Conservation (phyloP, 257 asterid genomes). For the Agastache rugosa region DNA sequence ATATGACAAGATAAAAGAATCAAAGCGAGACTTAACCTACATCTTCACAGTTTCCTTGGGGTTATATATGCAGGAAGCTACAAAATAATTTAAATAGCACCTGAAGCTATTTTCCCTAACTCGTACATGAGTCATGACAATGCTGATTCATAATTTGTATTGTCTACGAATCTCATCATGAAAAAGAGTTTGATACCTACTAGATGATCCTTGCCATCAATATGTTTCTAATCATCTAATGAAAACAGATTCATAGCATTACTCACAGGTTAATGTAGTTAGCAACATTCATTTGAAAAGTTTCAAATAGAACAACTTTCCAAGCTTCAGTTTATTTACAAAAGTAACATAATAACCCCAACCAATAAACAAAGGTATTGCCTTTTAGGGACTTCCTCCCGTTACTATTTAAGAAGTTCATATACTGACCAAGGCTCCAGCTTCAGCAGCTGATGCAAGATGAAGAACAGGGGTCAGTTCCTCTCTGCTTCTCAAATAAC, state of each 20-base stretch:
- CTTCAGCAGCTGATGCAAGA: slow-evolving; percentile 98
- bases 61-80: slow-evolving; percentile 28
- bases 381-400: slow-evolving; percentile 9
- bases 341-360: background rate
- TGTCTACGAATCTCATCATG: slow-evolving; percentile 24
- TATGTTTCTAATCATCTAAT: slow-evolving; percentile 18
- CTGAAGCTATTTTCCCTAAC: background rate
- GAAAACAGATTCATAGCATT: slow-evolving; percentile 22
- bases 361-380: background rate
- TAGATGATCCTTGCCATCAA: slow-evolving; percentile 11
- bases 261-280: slow-evolving; percentile 1
- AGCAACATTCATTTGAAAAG: slow-evolving; percentile 21
- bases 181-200: slow-evolving; percentile 3
- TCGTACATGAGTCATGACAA: slow-evolving; percentile 19
- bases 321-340: background rate
- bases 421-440: slow-evolving; percentile 89
- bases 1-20: background rate
- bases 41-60: slow-evolving; percentile 13
- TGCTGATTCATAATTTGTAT: slow-evolving; percentile 3
- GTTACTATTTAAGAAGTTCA: slow-evolving; percentile 26
- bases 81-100: slow-evolving; percentile 20
- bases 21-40: background rate
- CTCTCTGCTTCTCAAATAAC: slow-evolving; percentile 71
- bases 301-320: slow-evolving; percentile 2
- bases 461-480: slow-evolving; percentile 82